A percentile compares a stretch with the other conserved stretches of the same genome.
These are phyloP conservation scores for Gentiana straminea DNA, from an alignment of 257 asterid genomes.

Conservation along the genomic window DNA sequence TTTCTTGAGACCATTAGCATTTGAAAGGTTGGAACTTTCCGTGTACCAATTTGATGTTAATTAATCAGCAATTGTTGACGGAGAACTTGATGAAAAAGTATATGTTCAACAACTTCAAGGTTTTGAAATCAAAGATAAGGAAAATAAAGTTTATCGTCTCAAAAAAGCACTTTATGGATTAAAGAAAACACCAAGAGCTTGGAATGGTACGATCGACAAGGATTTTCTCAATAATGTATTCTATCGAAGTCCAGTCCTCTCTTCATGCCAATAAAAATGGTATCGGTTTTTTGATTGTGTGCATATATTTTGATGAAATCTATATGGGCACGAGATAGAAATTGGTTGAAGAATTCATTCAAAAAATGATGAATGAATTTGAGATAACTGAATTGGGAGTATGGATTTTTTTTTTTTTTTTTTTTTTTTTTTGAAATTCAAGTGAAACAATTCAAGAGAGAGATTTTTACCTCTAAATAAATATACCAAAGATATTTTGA, in stretches of 20 bases:
- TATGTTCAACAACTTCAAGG: neutral
- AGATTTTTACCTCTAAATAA: neutral
- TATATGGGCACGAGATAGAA: neutral
- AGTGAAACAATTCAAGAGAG: neutral
- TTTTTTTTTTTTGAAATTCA: neutral
- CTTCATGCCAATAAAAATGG: neutral
- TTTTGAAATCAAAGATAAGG: neutral
- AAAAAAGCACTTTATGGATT: neutral
- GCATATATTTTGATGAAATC: conserved; percentile 3
- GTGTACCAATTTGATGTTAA: conserved; percentile 3
- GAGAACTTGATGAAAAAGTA: neutral
- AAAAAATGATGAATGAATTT: neutral
- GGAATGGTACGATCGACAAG: neutral
- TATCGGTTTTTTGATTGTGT: neutral
- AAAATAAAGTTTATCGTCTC: neutral
- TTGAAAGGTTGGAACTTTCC: too few species aligned
- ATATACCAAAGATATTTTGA: neutral
- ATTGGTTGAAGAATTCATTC: neutral
- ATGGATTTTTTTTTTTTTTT: neutral
- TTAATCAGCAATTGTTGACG: neutral
- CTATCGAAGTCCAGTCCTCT: neutral
- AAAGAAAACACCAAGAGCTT: neutral
- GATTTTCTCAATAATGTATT: neutral
- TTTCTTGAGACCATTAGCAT: too few species aligned
- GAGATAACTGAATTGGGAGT: neutral